Conservation (phyloP, 176 grass and related monocot species). For the Oryza nivara region DNA sequence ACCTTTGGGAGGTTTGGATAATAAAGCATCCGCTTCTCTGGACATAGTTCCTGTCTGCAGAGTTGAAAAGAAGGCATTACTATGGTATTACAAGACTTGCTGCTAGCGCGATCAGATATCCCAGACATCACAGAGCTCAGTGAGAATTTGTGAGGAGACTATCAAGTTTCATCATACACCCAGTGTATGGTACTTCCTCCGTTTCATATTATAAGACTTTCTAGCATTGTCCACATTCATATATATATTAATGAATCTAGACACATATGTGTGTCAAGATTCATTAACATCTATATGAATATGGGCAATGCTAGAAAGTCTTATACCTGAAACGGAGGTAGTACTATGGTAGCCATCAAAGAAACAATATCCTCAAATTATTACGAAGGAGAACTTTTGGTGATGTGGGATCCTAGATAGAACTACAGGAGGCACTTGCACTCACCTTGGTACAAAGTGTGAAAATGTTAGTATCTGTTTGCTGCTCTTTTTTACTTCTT, state of each 20-base stretch:
- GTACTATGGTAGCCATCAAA: background rate
- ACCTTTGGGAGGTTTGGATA: slow-evolving; percentile 94
- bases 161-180: background rate
- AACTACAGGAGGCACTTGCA: slow-evolving; percentile 2
- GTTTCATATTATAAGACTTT: too few relatives aligned
- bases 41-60: slow-evolving; percentile 91
- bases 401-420: background rate
- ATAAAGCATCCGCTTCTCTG: slow-evolving; percentile 98
- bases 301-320: too few relatives aligned
- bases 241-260: too few relatives aligned
- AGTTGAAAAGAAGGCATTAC: slow-evolving; percentile 14
- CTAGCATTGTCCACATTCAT: too few relatives aligned
- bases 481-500: slow-evolving; percentile 76
- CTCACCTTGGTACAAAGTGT: slow-evolving; percentile 92
- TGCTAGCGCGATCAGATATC: background rate
- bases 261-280: too few relatives aligned
- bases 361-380: slow-evolving; percentile 2
- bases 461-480: slow-evolving; percentile 89
- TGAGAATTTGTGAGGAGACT: background rate
- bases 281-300: too few relatives aligned
- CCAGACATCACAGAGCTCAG: background rate
- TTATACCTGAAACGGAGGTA: too few relatives aligned
- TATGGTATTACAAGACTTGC: background rate
- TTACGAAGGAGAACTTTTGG: background rate
- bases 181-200: background rate